Conservation (phyloP, 305 asterid species). For the Ilex paraguariensis region DNA sequence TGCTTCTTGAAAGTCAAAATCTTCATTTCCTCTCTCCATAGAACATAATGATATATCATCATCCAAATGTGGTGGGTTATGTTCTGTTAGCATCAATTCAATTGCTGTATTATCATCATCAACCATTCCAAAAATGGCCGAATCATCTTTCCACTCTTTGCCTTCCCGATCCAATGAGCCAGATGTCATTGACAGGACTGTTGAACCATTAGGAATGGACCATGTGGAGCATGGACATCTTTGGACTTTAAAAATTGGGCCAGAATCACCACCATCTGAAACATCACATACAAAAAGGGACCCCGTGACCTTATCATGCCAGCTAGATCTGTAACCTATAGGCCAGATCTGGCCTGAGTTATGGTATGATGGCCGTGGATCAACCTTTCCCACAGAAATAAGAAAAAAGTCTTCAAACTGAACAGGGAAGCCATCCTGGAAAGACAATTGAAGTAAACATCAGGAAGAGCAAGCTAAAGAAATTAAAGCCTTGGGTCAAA, state of each 20-base stretch:
- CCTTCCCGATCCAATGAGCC: slow-evolving; percentile 34
- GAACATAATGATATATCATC: slow-evolving; percentile 26
- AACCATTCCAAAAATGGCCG: slow-evolving; percentile 29
- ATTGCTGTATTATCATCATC: slow-evolving; percentile 72
- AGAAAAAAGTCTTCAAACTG: slow-evolving; percentile 87
- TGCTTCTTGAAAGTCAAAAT: slow-evolving; percentile 28
- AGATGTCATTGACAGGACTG: slow-evolving; percentile 49
- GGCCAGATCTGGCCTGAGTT: slow-evolving; percentile 74
- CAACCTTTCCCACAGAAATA: slow-evolving; percentile 68
- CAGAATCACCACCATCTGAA: slow-evolving; percentile 82
- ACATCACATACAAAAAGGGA: slow-evolving; percentile 80
- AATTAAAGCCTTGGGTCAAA: no score
- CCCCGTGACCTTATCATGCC: slow-evolving; percentile 95
- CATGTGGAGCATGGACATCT: slow-evolving; percentile 80
- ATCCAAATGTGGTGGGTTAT: slow-evolving; percentile 61
- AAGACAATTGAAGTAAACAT: slow-evolving; percentile 17
- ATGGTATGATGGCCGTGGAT: slow-evolving; percentile 72
- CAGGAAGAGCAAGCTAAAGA: neutral
- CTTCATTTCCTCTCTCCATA: slow-evolving; percentile 29
- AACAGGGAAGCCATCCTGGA: slow-evolving; percentile 83
- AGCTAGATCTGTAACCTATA: slow-evolving; percentile 80
- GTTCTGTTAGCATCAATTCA: slow-evolving; percentile 61
- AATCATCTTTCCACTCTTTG: slow-evolving; percentile 31
- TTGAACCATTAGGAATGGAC: slow-evolving; percentile 55
- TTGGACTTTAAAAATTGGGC: slow-evolving; percentile 68